A percentile compares a stretch with the other conserved stretches of the same genome.
Evolutionary conservation across 371 early-diverging fungal genomes (phyloP).

Genomic region (Syncephalastrum sp.): DNA sequence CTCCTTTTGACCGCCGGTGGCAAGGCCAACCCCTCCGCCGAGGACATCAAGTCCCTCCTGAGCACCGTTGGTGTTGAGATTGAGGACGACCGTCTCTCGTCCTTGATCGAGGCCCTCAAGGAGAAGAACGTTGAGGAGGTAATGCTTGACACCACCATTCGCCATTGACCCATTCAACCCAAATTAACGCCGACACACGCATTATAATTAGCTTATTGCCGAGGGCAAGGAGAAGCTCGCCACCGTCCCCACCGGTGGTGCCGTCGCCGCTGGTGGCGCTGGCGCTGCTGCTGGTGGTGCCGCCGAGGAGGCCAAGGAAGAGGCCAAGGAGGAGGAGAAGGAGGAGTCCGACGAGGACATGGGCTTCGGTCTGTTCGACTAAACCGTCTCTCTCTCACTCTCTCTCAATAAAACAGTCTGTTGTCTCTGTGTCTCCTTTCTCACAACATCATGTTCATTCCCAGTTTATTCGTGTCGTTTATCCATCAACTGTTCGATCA

Average conservation of each 20-base stretch:
- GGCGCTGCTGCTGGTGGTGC: slow-evolving; percentile 44
- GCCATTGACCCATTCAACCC: not conserved
- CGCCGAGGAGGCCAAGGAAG: slow-evolving; percentile 56
- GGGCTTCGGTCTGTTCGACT: slow-evolving; percentile 66
- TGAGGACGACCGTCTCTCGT: slow-evolving; percentile 68
- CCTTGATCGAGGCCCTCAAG: slow-evolving; percentile 70
- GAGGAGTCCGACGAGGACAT: slow-evolving; percentile 87
- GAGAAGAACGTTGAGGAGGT: slow-evolving; percentile 84
- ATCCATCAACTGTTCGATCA: slow-evolving; percentile 1
- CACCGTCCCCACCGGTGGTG: slow-evolving; percentile 31
- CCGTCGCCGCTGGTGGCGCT: slow-evolving; percentile 33
- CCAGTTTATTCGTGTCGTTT: not conserved
- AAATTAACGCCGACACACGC: not conserved
- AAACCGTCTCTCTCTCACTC: slow-evolving; percentile 8
- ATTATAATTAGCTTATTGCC: slow-evolving; percentile 50
- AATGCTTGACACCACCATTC: not conserved
- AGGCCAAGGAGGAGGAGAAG: slow-evolving; percentile 62
- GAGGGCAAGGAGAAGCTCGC: slow-evolving; percentile 74
- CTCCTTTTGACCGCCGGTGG: slow-evolving; percentile 85
- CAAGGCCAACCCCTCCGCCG: slow-evolving; percentile 72
- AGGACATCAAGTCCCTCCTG: slow-evolving; percentile 75
- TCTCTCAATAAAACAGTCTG: not conserved
- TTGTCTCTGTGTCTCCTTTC: slow-evolving; percentile 4
- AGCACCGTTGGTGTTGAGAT: slow-evolving; percentile 83
- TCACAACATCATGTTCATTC: not conserved